A percentile compares a stretch with the other conserved stretches of the same genome.
Evolutionary conservation across 75 land plant genomes (phyloP).

Genomic region (Larix kaempferi): DNA sequence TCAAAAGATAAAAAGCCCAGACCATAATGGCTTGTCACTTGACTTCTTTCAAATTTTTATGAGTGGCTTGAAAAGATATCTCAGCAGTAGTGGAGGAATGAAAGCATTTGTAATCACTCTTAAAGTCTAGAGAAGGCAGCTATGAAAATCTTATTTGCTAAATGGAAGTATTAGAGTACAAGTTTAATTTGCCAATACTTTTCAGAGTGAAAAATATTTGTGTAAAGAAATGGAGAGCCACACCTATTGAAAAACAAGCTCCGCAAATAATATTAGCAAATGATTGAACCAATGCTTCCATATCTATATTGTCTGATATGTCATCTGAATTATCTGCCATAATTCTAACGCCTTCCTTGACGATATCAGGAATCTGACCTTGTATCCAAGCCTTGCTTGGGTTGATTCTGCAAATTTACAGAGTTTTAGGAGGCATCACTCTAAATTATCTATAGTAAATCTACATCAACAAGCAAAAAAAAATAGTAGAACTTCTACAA

Average conservation of each 20-base stretch:
- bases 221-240: too few species aligned
- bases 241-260: constrained; percentile 89
- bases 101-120: too few species aligned
- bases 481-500: neutral
- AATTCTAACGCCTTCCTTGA: constrained; percentile 43
- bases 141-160: too few species aligned
- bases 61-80: too few species aligned
- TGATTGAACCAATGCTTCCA: constrained; percentile 85
- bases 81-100: too few species aligned
- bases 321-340: constrained; percentile 42
- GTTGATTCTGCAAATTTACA: constrained; percentile 28
- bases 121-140: too few species aligned
- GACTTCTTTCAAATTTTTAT: too few species aligned
- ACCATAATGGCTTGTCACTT: too few species aligned
- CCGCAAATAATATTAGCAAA: constrained; percentile 92
- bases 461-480: neutral
- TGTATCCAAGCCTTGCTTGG: constrained; percentile 85
- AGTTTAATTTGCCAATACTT: too few species aligned
- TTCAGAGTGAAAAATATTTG: too few species aligned
- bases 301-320: constrained; percentile 58
- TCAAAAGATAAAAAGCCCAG: too few species aligned
- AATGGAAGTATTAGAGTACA: too few species aligned
- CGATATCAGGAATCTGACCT: constrained; percentile 82
- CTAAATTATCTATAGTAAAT: neutral
- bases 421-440: constrained; percentile 1